phyloP scores from a whole-genome alignment of 148 eudicot genomes.

The Amaranthus hypochondriacus region DNA sequence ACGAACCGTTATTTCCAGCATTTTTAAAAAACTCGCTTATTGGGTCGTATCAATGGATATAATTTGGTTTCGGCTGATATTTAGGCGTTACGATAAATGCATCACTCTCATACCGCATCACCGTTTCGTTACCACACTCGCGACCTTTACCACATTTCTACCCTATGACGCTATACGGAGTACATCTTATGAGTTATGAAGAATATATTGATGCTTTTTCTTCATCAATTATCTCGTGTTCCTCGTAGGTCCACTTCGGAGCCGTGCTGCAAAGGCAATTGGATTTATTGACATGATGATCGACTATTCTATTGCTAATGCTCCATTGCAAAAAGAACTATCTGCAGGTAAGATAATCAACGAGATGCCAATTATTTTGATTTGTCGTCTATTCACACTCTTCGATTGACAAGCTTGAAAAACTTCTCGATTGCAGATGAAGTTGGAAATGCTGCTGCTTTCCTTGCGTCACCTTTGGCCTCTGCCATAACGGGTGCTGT shows the following conservation, averaged over 20 bases:
- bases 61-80: too few species aligned
- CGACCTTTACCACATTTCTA: too few species aligned
- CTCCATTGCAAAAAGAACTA: slow-evolving; percentile 87
- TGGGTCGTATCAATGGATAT: too few species aligned
- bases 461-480: slow-evolving; percentile 94
- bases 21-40: too few species aligned
- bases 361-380: background rate
- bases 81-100: too few species aligned
- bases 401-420: slow-evolving; percentile 12
- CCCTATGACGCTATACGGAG: too few species aligned
- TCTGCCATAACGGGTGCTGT: slow-evolving; percentile 94
- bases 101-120: too few species aligned
- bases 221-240: background rate
- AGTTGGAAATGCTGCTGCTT: slow-evolving; percentile 92
- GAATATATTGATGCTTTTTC: background rate
- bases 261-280: slow-evolving; percentile 97
- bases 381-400: background rate
- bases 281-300: slow-evolving; percentile 97
- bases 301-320: slow-evolving; percentile 76
- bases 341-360: slow-evolving; percentile 59
- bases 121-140: too few species aligned
- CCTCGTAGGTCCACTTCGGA: slow-evolving; percentile 76
- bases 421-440: slow-evolving; percentile 59
- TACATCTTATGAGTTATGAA: too few species aligned
- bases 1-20: too few species aligned